These are phyloP conservation scores for Metroxylon sagu DNA, from an alignment of 176 grass and related monocot species.

Conservation along the genomic window DNA sequence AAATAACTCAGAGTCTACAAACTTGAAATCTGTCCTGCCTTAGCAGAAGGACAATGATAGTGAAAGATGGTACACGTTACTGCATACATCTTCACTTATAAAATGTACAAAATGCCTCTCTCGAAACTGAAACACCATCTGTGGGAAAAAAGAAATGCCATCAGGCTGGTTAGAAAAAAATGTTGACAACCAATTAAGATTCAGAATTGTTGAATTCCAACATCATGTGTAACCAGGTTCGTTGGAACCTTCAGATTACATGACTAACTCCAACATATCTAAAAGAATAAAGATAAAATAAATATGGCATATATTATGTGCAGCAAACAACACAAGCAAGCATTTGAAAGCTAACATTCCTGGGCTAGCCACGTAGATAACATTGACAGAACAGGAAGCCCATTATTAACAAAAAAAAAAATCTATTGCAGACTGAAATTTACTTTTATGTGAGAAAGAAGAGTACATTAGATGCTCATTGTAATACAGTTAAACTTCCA, in stretches of 20 bases:
- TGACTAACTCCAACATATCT: neutral
- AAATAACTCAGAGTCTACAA: neutral
- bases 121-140: no score
- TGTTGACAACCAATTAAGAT: neutral
- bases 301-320: no score
- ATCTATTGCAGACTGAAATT: no score
- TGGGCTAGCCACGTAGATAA: no score
- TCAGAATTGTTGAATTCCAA: slow-evolving; percentile 1
- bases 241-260: neutral
- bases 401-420: no score
- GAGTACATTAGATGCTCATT: no score
- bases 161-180: neutral
- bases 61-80: neutral
- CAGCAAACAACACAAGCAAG: no score
- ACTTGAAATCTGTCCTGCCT: neutral
- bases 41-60: neutral
- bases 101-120: neutral
- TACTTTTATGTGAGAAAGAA: no score
- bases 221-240: neutral
- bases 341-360: no score
- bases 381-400: no score
- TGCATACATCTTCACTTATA: neutral
- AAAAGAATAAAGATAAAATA: neutral
- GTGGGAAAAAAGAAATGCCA: no score
- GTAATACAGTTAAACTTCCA: no score